Percentiles rank a stretch among this genome's conserved stretches.
phyloP scores from a whole-genome alignment of 352 stramenopile genomes.

The Phytophthora crassamura region DNA sequence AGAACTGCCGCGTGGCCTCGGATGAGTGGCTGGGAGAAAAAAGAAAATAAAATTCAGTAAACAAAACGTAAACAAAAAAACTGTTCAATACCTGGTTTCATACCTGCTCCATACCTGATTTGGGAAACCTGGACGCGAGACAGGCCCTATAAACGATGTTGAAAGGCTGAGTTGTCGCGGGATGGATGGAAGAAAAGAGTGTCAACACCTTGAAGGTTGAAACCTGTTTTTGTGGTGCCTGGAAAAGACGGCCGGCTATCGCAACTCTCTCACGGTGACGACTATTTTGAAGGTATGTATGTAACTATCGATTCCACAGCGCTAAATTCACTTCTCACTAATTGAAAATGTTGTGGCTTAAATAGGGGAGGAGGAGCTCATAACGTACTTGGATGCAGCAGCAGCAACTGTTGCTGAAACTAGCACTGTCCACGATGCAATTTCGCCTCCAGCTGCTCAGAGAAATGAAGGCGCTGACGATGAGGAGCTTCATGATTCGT shows the following conservation, averaged over 20 bases:
- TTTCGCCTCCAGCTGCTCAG: neutral
- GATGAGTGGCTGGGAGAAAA: too few species aligned
- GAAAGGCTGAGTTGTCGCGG: neutral
- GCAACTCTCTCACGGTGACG: constrained; percentile 5
- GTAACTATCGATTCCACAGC: constrained; percentile 7
- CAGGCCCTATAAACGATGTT: neutral
- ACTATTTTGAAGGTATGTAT: constrained; percentile 13
- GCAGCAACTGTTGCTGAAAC: constrained; percentile 7
- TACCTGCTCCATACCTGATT: too few species aligned
- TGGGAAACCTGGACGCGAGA: too few species aligned
- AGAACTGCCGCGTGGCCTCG: too few species aligned
- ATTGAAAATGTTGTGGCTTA: neutral
- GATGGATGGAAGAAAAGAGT: constrained; percentile 13
- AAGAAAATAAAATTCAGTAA: too few species aligned
- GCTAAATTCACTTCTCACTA: constrained; percentile 6
- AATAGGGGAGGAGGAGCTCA: constrained; percentile 2
- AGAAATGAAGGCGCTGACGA: constrained; percentile 8
- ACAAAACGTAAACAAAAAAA: too few species aligned
- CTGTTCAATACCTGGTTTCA: too few species aligned
- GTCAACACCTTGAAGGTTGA: constrained; percentile 2
- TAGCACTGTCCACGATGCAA: constrained; percentile 1
- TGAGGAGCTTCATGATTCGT: constrained; percentile 11
- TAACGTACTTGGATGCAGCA: constrained; percentile 9
- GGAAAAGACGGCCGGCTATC: constrained; percentile 12
- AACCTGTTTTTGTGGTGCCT: constrained; percentile 10